Base-by-base conservation (phyloP, 108 stramenopile species). In the Skeletonema menzelii region DNA sequence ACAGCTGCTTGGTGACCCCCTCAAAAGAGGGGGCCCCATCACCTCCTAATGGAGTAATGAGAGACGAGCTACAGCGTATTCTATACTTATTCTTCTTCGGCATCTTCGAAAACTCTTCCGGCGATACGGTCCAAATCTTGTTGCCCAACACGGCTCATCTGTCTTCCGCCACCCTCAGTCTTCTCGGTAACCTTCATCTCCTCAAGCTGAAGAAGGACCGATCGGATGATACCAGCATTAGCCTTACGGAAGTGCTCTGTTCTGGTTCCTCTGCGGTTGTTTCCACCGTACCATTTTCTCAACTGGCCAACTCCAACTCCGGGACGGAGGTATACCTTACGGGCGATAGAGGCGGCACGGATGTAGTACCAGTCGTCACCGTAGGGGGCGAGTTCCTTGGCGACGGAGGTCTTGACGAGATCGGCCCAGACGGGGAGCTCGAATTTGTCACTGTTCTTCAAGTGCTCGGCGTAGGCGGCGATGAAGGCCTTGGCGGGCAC, bases 331-430 rank as follows among this genome's bases (percentile, higher is more conserved):
- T 99, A 99, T 67, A 99, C 88, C 85, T 97, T 95, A 79, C 99
- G 97, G 31, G 97, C 97, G 78, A 99, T 95, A 65, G 98, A 96
- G 32, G 99, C 99, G 8, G 97, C 97, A 67, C 99, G 96, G 76
- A 98, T 92, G 95, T 96, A 98, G 80, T 98, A 98, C 99, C 99
- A 99, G 89, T 99, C 99, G 62, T 96, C 96, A 65, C 97, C 96
- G 75, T 96, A 98, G 30, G 99, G 99, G 63, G 97, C 97, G 47
- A 99, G 93, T 80, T 99, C 98, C 92, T 99, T 98, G 88, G 94
- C 92, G 61, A 87, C 88, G 67, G 84, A 93, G 65, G 99, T 99
- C 94, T 99, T 99, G 67, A 98, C 97, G 60, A 97, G 84, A 72
- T 99, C 98, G 58, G 92, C 87, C 98, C 98, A 99, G 55, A 96